phyloP scores from a whole-genome alignment of 2,329 filamentous ascomycete genomes.

The Botrytis medusae region DNA sequence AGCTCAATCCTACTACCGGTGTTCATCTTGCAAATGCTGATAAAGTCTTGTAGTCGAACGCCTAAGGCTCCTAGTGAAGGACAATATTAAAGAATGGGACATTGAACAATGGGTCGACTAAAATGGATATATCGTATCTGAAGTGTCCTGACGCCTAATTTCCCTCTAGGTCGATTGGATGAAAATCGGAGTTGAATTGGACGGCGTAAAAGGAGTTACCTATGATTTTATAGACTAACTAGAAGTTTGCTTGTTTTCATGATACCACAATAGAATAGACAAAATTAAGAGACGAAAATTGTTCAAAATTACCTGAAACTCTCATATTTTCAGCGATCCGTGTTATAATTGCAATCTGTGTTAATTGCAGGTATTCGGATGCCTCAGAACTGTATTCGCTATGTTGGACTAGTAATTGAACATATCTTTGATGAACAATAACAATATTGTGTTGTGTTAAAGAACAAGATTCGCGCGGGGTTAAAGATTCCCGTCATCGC shows the following conservation, averaged over 20 bases:
- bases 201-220: slow-evolving; percentile 13
- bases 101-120: slow-evolving; percentile 57
- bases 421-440: background rate
- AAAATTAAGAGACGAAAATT: slow-evolving; percentile 9
- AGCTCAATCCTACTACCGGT: background rate
- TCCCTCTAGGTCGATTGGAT: background rate
- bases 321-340: background rate
- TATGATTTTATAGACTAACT: slow-evolving; percentile 13
- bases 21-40: background rate
- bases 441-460: background rate
- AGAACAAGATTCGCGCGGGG: slow-evolving; percentile 18
- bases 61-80: slow-evolving; percentile 65
- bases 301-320: background rate
- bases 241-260: slow-evolving; percentile 11
- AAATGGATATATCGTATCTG: background rate
- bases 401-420: background rate
- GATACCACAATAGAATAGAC: slow-evolving; percentile 20
- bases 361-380: background rate
- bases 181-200: background rate
- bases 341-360: background rate
- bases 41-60: slow-evolving; percentile 53
- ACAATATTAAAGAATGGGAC: slow-evolving; percentile 64
- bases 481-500: slow-evolving; percentile 12
- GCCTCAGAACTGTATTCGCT: background rate
- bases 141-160: no score